Evolutionary conservation across 2,329 filamentous ascomycete genomes (phyloP), one percentile per base, ranked within the genome.

Genomic region (Tolypocladium tundrense): DNA sequence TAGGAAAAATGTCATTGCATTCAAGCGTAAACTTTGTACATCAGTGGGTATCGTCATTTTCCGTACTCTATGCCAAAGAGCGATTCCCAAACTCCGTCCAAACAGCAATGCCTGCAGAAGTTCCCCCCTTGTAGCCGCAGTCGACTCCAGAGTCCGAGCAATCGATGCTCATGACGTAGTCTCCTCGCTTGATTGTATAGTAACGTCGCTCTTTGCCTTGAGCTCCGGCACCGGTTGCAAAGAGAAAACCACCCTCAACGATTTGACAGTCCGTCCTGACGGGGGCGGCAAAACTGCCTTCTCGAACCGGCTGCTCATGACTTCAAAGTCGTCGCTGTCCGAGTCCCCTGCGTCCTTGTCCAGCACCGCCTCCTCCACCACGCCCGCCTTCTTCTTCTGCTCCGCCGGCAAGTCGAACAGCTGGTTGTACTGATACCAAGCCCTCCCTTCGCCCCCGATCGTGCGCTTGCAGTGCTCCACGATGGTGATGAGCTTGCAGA

Each of bases 401-500:
- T 39, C 71, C 11, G 69, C 62, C 33, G 73, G 72, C 21, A 78
- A 71, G 60, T 81, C 77, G 64, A 80, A 82, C 14, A 84, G 70
- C 56, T 79, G 73, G 60, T 85, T 85, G 68, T 83, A 85, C 67
- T 83, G 82, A 59, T 73, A 82, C 77, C 79, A 84, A 53, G 72
- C 63, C 59, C 72, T 74, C 4, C 75, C 75, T 45, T 74, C 70
- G 55, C 77, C 75, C 39, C 66, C 72, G 56, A 88, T 70, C 53
- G 83, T 73, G 43, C 80, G 73, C 69, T 87, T 87, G 58, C 78
- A 79, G 42, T 88, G 84, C 70, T 91, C 88, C 51, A 79, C 78
- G 52, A 90, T 79, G 4, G 82, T 86, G 64, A 90, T 81, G 65
- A 90, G 75, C 70, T 91, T 91, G 70, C 77, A 78, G 1, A 82